phyloP scores from a whole-genome alignment of 2,329 filamentous ascomycete species.

The Fusarium graminum region DNA sequence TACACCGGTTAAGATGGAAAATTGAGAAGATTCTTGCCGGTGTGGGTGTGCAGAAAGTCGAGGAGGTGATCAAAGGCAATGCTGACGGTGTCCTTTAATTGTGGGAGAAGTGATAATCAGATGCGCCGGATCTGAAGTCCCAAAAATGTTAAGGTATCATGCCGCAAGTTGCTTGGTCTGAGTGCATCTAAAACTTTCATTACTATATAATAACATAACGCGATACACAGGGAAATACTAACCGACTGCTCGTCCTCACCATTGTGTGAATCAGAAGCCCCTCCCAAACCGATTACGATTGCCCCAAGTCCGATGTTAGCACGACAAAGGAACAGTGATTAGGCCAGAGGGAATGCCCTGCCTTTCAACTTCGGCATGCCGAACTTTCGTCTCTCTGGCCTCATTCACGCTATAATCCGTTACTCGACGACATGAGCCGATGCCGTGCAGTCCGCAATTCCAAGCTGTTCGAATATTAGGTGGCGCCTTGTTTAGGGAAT shows the following conservation, averaged over 20 bases:
- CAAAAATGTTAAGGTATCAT: no score
- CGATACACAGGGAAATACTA: no score
- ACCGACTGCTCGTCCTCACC: constrained; percentile 35
- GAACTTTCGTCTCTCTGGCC: constrained; percentile 59
- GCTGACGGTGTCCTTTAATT: background rate
- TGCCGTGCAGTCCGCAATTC: constrained; percentile 77
- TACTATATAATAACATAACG: no score
- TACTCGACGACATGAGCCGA: constrained; percentile 71
- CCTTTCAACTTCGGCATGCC: constrained; percentile 66
- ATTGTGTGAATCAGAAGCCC: constrained; percentile 48
- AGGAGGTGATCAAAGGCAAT: background rate
- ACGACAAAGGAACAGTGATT: constrained; percentile 66
- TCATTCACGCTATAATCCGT: constrained; percentile 73
- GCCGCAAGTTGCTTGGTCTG: no score
- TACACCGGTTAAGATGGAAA: background rate
- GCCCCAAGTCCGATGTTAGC: constrained; percentile 63
- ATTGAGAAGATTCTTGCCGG: background rate
- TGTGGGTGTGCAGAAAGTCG: background rate
- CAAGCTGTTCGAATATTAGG: constrained; percentile 66
- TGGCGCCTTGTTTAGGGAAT: constrained; percentile 71
- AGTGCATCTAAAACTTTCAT: no score
- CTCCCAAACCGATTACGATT: constrained; percentile 58
- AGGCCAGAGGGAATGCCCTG: constrained; percentile 62
- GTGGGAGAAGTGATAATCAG: no score
- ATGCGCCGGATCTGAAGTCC: no score